Base-by-base conservation (phyloP, 148 eudicot genomes). In the Camellia lanceoleosa region DNA sequence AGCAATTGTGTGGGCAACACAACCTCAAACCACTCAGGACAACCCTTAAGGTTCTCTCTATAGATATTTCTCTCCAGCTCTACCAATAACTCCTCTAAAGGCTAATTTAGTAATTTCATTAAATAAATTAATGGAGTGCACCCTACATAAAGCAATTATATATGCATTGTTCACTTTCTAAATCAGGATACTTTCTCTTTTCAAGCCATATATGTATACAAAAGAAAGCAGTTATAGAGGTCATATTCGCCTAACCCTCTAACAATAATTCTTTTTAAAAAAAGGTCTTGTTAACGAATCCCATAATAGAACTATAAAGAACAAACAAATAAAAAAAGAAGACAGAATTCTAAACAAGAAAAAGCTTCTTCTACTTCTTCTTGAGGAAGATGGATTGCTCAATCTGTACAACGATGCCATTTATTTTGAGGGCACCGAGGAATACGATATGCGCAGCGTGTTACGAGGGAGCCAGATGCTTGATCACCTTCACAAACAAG, bases 361-460 rank as follows among this genome's bases (percentile, higher is more conserved):
- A 23, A 23, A 23, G 30, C 30, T 23, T 23, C 30, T 23, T 23
- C 30, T 23, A 23, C 30, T 23, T 23, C 30, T 23, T 23, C 30
- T 23, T 23, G 30, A 23, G 30, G 30, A 16, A 15, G 23, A 19
- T 95, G 98, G 97, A 95, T 82, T 95, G 98, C 68, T 91, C 92
- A 42, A 89, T 95, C 5, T 95, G 97, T 68, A 93, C 91, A 3
- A 84, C 94, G 1, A 83, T 93, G 92, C 97, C 97, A 1, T 90
- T 86, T 66, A 87, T 90, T 61, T 75, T 93, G 64, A 83, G 98
- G 86, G 95, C 95, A 11, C 97, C 95, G 15, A 89, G 97, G 76
- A 95, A 95, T 73, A 88, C 95, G 14, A 92, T 95, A 60, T 95
- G 97, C 61, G 90, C 84, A 74, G 90, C 94, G 49, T 95, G 98